phyloP scores from a whole-genome alignment of 1,284 basidiomycete species.

The Ceratobasidium sp. region DNA sequence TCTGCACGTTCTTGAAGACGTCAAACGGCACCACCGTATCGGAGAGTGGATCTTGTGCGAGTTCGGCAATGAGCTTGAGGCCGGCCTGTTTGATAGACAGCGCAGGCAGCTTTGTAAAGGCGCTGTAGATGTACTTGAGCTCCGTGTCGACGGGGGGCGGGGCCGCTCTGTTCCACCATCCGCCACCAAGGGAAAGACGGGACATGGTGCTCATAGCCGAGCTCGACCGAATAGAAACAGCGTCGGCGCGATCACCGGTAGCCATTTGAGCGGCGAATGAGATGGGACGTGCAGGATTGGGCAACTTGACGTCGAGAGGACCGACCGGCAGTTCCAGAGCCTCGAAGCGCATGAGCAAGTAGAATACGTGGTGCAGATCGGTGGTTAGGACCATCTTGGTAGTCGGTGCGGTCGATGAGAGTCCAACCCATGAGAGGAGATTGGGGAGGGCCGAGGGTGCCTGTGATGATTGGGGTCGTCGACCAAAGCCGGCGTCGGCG shows the following conservation, averaged over 20 bases:
- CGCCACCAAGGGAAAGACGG: conserved; percentile 68
- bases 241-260: conserved; percentile 68
- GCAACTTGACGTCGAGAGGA: conserved; percentile 77
- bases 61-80: conserved; percentile 69
- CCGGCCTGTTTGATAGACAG: conserved; percentile 68
- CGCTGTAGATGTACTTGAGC: conserved; percentile 84
- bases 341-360: conserved; percentile 85
- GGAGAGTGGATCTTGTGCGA: conserved; percentile 73
- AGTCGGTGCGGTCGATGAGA: conserved; percentile 51
- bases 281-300: conserved; percentile 73
- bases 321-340: conserved; percentile 76
- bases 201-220: conserved; percentile 81
- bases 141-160: conserved; percentile 69
- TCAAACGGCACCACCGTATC: conserved; percentile 81
- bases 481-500: conserved; percentile 63
- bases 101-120: conserved; percentile 86
- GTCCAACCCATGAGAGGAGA: conserved; percentile 67
- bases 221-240: conserved; percentile 76
- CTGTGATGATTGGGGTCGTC: conserved; percentile 55
- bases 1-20: conserved; percentile 81
- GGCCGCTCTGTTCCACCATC: conserved; percentile 70
- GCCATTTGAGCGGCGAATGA: conserved; percentile 70
- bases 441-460: conserved; percentile 58
- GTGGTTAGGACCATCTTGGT: conserved; percentile 67
- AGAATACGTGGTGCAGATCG: conserved; percentile 86